phyloP scores from a whole-genome alignment of 768 basidiomycete species.

The Agrocybe pediades region DNA sequence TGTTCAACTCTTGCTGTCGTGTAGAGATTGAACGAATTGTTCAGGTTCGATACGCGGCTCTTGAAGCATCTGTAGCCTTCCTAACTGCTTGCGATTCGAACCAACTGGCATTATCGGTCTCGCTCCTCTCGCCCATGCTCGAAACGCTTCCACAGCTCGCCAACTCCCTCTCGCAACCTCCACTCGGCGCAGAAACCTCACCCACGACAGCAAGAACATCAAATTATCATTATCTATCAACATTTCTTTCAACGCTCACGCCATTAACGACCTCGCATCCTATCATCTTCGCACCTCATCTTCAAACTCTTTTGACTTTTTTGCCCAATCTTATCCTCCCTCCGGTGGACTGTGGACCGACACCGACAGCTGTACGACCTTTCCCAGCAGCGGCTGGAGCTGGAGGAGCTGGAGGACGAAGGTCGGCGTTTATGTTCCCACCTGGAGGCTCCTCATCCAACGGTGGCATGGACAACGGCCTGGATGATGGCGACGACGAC shows the following conservation, averaged over 20 bases:
- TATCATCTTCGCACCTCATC: conserved; percentile 71
- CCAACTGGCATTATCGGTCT: conserved; percentile 61
- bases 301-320: conserved; percentile 67
- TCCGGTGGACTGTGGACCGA: conserved; percentile 46
- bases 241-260: conserved; percentile 68
- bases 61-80: conserved; percentile 71
- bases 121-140: conserved; percentile 71
- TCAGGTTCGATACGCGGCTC: conserved; percentile 74
- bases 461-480: conserved; percentile 29
- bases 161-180: conserved; percentile 32
- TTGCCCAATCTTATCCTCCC: conserved; percentile 74
- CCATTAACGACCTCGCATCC: conserved; percentile 72
- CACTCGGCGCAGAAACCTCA: conserved; percentile 20
- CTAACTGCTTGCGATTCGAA: conserved; percentile 60
- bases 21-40: neutral
- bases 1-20: neutral
- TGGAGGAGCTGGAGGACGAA: conserved; percentile 24
- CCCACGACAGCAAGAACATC: conserved; percentile 25
- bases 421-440: conserved; percentile 43
- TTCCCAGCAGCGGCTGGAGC: conserved; percentile 45
- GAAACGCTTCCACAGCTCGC: conserved; percentile 67
- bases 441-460: conserved; percentile 30
- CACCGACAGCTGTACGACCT: conserved; percentile 48
- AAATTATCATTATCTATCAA: conserved; percentile 53
- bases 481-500: conserved; percentile 26